These are phyloP conservation scores for Kurtzmaniella quercitrusa DNA, from an alignment of 1,139 yeast species.

Conservation along the genomic window DNA sequence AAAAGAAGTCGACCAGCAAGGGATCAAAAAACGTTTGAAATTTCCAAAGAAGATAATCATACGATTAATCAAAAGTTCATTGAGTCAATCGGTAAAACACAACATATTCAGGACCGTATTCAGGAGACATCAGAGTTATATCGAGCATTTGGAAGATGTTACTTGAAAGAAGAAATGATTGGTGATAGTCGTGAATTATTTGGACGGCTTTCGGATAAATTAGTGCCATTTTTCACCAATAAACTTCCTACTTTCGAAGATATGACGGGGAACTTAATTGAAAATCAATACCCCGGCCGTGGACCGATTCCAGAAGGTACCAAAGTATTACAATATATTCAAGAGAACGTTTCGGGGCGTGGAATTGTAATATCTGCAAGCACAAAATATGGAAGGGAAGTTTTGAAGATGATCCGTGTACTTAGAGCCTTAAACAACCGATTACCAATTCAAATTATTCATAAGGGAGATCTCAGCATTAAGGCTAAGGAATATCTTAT, in stretches of 20 bases:
- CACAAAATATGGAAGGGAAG: constrained; percentile 29
- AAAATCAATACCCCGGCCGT: constrained; percentile 10
- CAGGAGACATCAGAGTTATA: constrained; percentile 33
- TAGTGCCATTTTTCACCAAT: constrained; percentile 28
- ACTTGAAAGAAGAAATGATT: constrained; percentile 14
- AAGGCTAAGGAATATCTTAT: constrained; percentile 17
- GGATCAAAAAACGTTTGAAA: constrained; percentile 8
- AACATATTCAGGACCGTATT: constrained; percentile 25
- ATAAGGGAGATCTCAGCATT: constrained; percentile 31
- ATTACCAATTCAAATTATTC: constrained; percentile 39
- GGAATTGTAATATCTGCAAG: constrained; percentile 41
- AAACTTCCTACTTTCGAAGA: constrained; percentile 22
- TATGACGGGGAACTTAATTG: constrained; percentile 2
- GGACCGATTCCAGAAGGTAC: constrained; percentile 8
- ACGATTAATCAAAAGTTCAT: constrained; percentile 18
- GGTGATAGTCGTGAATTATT: constrained; percentile 9
- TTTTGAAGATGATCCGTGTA: constrained; percentile 32
- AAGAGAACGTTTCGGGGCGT: constrained; percentile 24
- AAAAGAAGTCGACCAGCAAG: constrained; percentile 8
- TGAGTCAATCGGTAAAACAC: constrained; percentile 15
- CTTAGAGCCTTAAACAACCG: constrained; percentile 37
- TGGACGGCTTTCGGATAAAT: constrained; percentile 18
- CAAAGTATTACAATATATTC: constrained; percentile 20
- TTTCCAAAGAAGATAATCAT: constrained; percentile 16
- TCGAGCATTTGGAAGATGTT: constrained; percentile 37